phyloP scores from a whole-genome alignment of 306 rosid species.

The Fragaria vesca region DNA sequence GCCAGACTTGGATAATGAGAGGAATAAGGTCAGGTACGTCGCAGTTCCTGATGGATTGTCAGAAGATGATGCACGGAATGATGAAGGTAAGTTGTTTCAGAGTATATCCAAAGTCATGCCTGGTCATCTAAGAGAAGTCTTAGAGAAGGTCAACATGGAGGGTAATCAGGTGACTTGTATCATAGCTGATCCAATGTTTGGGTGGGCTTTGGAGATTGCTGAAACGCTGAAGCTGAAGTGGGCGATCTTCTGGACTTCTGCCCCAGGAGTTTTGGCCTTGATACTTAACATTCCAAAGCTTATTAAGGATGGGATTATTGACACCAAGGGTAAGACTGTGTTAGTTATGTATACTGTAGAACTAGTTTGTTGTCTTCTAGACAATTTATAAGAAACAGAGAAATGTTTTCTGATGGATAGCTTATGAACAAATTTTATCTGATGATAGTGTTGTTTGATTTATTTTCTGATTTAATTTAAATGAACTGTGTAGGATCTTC shows the following conservation, averaged over 20 bases:
- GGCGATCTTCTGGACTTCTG: conserved; percentile 22
- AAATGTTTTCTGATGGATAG: neutral
- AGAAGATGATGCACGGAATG: conserved; percentile 6
- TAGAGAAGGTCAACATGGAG: conserved; percentile 16
- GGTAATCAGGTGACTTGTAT: conserved; percentile 17
- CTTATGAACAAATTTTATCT: neutral
- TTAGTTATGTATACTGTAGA: neutral
- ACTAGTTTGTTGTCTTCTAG: neutral
- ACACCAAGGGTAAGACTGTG: conserved; percentile 11
- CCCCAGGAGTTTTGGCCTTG: conserved; percentile 19
- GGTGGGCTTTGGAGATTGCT: conserved; percentile 24
- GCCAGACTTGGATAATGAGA: neutral
- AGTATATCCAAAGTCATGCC: conserved; percentile 20
- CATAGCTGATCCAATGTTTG: conserved; percentile 19
- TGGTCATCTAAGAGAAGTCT: conserved; percentile 8
- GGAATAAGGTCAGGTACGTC: conserved; percentile 3
- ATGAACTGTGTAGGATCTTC: conserved; percentile 6
- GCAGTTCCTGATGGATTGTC: conserved; percentile 24
- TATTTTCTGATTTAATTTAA: neutral
- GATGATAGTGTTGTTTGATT: neutral
- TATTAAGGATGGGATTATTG: conserved; percentile 20
- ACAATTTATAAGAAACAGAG: neutral
- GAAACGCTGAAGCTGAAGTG: conserved; percentile 19
- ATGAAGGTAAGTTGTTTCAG: neutral
- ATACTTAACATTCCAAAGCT: conserved; percentile 16